Conservation (phyloP, 768 basidiomycete genomes). For the Russula dissimulans region DNA sequence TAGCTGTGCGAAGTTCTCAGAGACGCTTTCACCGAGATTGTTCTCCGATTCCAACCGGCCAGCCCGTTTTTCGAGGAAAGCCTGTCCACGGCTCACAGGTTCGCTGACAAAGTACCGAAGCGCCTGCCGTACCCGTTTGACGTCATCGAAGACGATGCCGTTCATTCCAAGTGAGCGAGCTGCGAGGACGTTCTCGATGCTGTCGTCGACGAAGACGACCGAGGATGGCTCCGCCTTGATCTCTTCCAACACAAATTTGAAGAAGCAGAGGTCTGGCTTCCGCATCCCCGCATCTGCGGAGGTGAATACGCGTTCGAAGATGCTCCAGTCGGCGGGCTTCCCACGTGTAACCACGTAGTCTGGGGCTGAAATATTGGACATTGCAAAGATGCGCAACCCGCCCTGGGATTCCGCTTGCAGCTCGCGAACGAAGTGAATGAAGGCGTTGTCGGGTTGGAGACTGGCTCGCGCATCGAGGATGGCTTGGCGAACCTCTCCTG, state of each 20-base stretch:
- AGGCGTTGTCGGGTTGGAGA: conserved; percentile 35
- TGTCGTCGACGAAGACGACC: conserved; percentile 52
- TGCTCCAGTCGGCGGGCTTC: conserved; percentile 40
- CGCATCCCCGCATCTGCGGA: conserved; percentile 45
- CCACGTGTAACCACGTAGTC: conserved; percentile 40
- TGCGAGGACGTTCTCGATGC: conserved; percentile 47
- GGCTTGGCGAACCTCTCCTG: conserved; percentile 34
- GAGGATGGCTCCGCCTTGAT: conserved; percentile 37
- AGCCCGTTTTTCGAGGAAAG: conserved; percentile 35
- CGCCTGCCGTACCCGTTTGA: conserved; percentile 33
- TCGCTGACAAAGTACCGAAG: conserved; percentile 41
- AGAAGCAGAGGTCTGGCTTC: conserved; percentile 48
- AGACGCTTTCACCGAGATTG: conserved; percentile 30
- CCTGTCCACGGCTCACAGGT: conserved; percentile 35
- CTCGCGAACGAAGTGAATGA: conserved; percentile 39
- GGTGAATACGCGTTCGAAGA: conserved; percentile 43
- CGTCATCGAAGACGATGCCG: conserved; percentile 43
- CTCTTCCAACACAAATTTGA: conserved; percentile 37
- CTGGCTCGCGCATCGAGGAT: conserved; percentile 42
- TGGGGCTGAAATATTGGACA: conserved; percentile 51
- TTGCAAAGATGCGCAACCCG: conserved; percentile 38
- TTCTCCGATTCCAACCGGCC: conserved; percentile 38
- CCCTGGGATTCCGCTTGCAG: conserved; percentile 32
- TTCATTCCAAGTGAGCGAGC: conserved; percentile 48
- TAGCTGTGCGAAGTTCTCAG: conserved; percentile 52